phyloP scores from a whole-genome alignment of 805 yeast genomes.

The Suhomyces canberraensis region DNA sequence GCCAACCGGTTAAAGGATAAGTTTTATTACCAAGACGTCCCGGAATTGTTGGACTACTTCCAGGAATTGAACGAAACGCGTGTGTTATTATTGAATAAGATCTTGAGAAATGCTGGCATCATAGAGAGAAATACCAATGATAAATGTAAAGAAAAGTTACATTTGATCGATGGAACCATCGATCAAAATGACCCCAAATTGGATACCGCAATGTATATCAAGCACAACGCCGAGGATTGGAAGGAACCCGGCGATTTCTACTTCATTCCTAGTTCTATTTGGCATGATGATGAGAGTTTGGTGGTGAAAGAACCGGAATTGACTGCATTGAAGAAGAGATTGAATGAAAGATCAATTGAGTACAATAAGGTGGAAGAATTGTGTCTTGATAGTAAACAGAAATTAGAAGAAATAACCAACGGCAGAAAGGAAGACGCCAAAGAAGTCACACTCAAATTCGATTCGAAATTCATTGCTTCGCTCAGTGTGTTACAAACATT shows the following conservation, averaged over 20 bases:
- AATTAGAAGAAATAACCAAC: slow-evolving; percentile 42
- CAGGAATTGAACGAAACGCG: slow-evolving; percentile 83
- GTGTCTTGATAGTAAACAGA: slow-evolving; percentile 50
- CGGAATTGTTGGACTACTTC: slow-evolving; percentile 79
- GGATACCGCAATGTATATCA: slow-evolving; percentile 87
- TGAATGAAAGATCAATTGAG: slow-evolving; percentile 39
- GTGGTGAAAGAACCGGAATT: slow-evolving; percentile 58
- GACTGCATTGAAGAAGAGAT: slow-evolving; percentile 49
- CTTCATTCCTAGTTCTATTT: slow-evolving; percentile 83
- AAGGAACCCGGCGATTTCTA: slow-evolving; percentile 81
- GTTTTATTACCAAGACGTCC: slow-evolving; percentile 87
- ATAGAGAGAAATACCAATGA: slow-evolving; percentile 53
- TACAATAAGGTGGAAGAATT: slow-evolving; percentile 40
- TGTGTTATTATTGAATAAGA: slow-evolving; percentile 64
- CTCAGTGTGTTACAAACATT: slow-evolving; percentile 56
- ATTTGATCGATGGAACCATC: slow-evolving; percentile 52
- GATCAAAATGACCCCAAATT: slow-evolving; percentile 67
- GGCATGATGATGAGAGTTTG: slow-evolving; percentile 93
- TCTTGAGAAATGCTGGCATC: slow-evolving; percentile 58
- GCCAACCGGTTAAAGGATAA: slow-evolving; percentile 93
- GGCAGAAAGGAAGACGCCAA: slow-evolving; percentile 31
- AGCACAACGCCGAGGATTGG: slow-evolving; percentile 78
- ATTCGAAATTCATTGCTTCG: slow-evolving; percentile 51
- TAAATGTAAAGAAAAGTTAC: slow-evolving; percentile 48
- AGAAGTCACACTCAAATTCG: slow-evolving; percentile 48